A percentile compares a stretch with the other conserved stretches of the same genome.
These are phyloP conservation scores for Stentor coeruleus DNA, from an alignment of 73 alveolate species.

Conservation along the genomic window DNA sequence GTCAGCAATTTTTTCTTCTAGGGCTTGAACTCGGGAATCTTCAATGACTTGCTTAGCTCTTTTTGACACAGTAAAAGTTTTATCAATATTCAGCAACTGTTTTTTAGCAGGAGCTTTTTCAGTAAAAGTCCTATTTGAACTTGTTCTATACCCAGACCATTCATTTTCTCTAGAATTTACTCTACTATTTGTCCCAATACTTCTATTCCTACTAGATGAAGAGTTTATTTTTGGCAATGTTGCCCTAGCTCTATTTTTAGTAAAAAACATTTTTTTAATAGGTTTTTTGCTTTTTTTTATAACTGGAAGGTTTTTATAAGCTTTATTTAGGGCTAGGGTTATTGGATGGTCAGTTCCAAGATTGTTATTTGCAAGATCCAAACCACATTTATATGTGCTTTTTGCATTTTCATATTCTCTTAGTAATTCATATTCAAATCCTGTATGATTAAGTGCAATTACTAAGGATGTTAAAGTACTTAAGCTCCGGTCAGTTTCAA, in stretches of 20 bases:
- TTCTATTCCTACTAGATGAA: background rate
- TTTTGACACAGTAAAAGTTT: background rate
- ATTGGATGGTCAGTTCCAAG: conserved; percentile 20
- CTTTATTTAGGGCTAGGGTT: background rate
- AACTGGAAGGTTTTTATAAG: background rate
- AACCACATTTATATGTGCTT: conserved; percentile 11
- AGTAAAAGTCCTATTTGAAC: background rate
- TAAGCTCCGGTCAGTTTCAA: background rate
- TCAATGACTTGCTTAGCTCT: background rate
- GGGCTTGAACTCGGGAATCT: background rate
- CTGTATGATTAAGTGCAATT: conserved; percentile 16
- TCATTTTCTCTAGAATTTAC: background rate
- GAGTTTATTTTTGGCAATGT: background rate
- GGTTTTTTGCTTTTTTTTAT: too few relatives aligned
- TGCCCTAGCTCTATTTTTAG: background rate
- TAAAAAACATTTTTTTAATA: too few relatives aligned
- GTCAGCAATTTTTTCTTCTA: background rate
- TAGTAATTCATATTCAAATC: background rate
- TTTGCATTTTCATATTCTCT: background rate
- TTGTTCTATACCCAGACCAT: background rate
- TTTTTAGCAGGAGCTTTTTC: background rate
- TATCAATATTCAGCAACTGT: background rate
- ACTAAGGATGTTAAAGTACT: background rate
- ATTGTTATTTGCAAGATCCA: conserved; percentile 6
- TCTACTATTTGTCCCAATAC: background rate